Evolutionary conservation across 768 basidiomycete genomes (phyloP).

Genomic region (Auricularia cornea): DNA sequence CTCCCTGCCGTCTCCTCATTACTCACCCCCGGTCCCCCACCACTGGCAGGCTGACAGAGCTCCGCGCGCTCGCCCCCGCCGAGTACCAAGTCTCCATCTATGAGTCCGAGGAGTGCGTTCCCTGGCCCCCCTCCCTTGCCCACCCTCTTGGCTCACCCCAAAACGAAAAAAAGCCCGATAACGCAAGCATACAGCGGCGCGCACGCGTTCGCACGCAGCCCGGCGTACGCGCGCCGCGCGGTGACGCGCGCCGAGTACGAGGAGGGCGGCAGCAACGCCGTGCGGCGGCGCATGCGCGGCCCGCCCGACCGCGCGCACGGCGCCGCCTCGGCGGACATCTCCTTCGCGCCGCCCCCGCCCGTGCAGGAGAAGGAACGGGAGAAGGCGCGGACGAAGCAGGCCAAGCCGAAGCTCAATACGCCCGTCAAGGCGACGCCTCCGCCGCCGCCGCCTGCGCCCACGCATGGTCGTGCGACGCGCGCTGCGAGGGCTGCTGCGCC

Average conservation of each 20-base stretch:
- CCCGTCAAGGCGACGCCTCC: too few relatives aligned
- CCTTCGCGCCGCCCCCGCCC: too few relatives aligned
- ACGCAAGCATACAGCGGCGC: slow-evolving; percentile 60
- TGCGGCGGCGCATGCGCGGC: slow-evolving; percentile 58
- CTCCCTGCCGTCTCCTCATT: too few relatives aligned
- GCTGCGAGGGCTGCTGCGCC: too few relatives aligned
- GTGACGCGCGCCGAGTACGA: slow-evolving; percentile 79
- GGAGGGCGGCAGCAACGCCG: slow-evolving; percentile 71
- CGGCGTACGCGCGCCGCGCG: slow-evolving; percentile 42
- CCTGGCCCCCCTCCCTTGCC: slow-evolving; percentile 22
- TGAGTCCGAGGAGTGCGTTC: slow-evolving; percentile 55
- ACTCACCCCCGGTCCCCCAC: too few relatives aligned
- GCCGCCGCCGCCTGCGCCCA: too few relatives aligned
- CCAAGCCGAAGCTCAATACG: too few relatives aligned
- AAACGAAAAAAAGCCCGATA: slow-evolving; percentile 41
- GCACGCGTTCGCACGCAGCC: slow-evolving; percentile 43
- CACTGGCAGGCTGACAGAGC: slow-evolving; percentile 66
- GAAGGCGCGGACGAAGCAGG: too few relatives aligned
- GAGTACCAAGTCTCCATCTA: slow-evolving; percentile 70
- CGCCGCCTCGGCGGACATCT: too few relatives aligned
- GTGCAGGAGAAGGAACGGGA: too few relatives aligned
- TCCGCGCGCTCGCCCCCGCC: slow-evolving; percentile 73
- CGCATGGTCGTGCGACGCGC: too few relatives aligned
- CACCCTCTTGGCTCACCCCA: not conserved
- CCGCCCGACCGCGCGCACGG: too few relatives aligned